Conservation (phyloP, 345 rosid species). For the Boechera divaricarpa region DNA sequence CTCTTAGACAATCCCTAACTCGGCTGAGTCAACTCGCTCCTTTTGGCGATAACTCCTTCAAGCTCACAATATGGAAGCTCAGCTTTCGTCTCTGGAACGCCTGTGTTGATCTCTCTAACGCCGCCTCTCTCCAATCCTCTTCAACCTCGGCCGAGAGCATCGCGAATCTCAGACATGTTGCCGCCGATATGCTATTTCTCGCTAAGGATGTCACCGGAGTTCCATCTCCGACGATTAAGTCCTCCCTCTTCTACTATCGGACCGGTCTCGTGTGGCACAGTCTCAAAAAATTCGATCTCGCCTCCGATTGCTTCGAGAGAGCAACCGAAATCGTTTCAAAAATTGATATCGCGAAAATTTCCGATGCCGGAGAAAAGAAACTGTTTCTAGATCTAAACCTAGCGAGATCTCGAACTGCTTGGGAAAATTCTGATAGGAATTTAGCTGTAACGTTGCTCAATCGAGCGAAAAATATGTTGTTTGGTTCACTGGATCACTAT, state of each 20-base stretch:
- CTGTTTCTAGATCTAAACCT: conserved; percentile 74
- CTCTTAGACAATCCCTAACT: conserved; percentile 60
- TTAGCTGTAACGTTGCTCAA: conserved; percentile 77
- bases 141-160: conserved; percentile 46
- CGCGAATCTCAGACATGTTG: conserved; percentile 71
- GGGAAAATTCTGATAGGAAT: conserved; percentile 75
- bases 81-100: conserved; percentile 96
- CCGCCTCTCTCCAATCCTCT: conserved; percentile 53
- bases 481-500: conserved; percentile 72
- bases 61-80: conserved; percentile 85
- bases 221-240: conserved; percentile 74
- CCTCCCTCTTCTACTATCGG: conserved; percentile 78
- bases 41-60: conserved; percentile 61
- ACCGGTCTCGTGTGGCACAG: conserved; percentile 76
- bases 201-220: conserved; percentile 69
- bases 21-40: conserved; percentile 66
- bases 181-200: conserved; percentile 84
- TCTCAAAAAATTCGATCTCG: conserved; percentile 68
- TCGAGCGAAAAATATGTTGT: conserved; percentile 69
- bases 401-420: conserved; percentile 86
- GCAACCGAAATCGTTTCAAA: conserved; percentile 79
- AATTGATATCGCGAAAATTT: conserved; percentile 52
- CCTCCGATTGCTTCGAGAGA: conserved; percentile 83
- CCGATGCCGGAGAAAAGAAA: conserved; percentile 72
- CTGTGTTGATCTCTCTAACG: conserved; percentile 84